These are phyloP conservation scores for Aspergillus sp. DNA, from an alignment of 2,329 filamentous ascomycete genomes.

Conservation along the genomic window DNA sequence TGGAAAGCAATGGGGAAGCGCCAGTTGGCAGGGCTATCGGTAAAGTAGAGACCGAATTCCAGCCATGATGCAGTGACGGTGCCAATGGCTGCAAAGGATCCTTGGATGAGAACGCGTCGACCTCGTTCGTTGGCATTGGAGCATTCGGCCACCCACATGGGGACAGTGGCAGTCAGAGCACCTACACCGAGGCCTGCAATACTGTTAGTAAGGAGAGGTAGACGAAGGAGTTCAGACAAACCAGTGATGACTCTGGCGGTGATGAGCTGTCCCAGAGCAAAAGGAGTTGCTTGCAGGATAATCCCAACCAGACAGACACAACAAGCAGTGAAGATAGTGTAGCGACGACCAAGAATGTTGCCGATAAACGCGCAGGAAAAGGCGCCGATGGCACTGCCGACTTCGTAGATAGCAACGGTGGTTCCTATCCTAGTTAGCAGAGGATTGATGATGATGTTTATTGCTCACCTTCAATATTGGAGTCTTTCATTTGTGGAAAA, in stretches of 20 bases:
- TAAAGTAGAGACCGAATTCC: slow-evolving; percentile 17
- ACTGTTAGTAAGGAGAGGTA: neutral
- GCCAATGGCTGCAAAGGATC: slow-evolving; percentile 11
- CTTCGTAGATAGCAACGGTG: neutral
- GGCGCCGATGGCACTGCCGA: slow-evolving; percentile 43
- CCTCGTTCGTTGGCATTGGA: slow-evolving; percentile 6
- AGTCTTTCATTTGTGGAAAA: slow-evolving; percentile 4
- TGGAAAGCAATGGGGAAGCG: slow-evolving; percentile 43
- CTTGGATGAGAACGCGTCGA: slow-evolving; percentile 5
- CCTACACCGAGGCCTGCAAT: slow-evolving; percentile 8
- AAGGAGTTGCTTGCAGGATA: slow-evolving; percentile 41
- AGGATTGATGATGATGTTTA: neutral
- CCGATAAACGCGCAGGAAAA: slow-evolving; percentile 28
- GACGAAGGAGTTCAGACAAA: slow-evolving; percentile 3
- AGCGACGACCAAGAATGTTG: slow-evolving; percentile 42
- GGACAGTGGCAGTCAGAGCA: slow-evolving; percentile 8
- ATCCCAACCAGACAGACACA: slow-evolving; percentile 39
- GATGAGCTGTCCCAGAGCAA: slow-evolving; percentile 41
- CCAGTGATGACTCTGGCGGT: slow-evolving; percentile 43
- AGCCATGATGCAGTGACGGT: slow-evolving; percentile 21
- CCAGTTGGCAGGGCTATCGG: slow-evolving; percentile 29
- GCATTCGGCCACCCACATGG: slow-evolving; percentile 9
- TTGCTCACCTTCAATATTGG: slow-evolving; percentile 12
- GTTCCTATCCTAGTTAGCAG: neutral
- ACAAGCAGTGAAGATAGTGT: slow-evolving; percentile 41